These are phyloP conservation scores for Cytospora leucostoma DNA, from an alignment of 2,329 filamentous ascomycete genomes.

Conservation along the genomic window DNA sequence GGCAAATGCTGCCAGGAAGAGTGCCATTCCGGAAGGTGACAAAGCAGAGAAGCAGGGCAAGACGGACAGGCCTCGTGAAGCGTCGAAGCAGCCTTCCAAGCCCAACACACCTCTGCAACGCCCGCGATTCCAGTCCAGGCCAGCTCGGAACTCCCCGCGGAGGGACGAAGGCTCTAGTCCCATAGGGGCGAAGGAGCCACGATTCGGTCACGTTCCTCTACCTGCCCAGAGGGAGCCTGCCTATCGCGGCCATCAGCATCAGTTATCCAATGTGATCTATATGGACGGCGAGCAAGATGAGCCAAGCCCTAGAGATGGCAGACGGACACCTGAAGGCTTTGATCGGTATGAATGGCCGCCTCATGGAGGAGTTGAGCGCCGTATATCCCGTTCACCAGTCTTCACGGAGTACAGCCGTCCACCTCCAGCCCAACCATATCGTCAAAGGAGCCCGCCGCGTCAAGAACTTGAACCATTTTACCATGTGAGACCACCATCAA, in stretches of 20 bases:
- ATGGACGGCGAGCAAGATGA: conserved; percentile 16
- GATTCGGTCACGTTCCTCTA: not conserved
- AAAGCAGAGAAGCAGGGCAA: conserved; percentile 22
- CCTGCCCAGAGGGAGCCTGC: conserved; percentile 3
- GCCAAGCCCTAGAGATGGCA: conserved; percentile 20
- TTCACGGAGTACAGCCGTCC: conserved; percentile 36
- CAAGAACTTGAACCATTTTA: conserved; percentile 35
- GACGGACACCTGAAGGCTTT: conserved; percentile 26
- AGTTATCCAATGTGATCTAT: conserved; percentile 25
- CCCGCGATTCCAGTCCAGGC: conserved; percentile 19
- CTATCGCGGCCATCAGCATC: conserved; percentile 20
- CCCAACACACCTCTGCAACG: conserved; percentile 25
- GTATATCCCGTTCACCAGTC: conserved; percentile 39
- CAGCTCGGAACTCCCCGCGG: conserved; percentile 10
- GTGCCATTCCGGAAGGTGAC: conserved; percentile 34
- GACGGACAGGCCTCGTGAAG: not conserved
- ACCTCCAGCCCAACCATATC: conserved; percentile 34
- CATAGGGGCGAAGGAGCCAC: conserved; percentile 33
- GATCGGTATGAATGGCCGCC: conserved; percentile 31
- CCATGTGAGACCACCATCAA: conserved; percentile 33
- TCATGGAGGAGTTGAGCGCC: conserved; percentile 26
- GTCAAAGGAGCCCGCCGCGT: conserved; percentile 36
- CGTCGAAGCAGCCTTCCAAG: conserved; percentile 22
- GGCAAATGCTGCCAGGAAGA: conserved; percentile 30
- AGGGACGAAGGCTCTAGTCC: conserved; percentile 26